Base-by-base conservation (phyloP, 805 yeast genomes). In the Groenewaldozyma tartarivorans region DNA sequence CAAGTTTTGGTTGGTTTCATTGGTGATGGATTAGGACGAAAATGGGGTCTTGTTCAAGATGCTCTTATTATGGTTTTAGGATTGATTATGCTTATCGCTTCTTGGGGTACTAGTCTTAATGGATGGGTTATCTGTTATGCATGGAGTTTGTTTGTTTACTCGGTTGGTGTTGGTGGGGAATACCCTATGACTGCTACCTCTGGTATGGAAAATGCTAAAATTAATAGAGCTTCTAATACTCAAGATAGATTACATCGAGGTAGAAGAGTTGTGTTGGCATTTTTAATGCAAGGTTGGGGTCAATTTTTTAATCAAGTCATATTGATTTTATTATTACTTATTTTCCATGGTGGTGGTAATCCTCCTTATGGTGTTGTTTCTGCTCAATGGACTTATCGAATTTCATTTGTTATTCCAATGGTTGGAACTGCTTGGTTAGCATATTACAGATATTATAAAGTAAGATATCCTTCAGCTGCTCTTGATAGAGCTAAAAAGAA, bases 251-350 rank as follows among this genome's bases (percentile, higher is more conserved):
- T 60, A 27, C 66, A 61, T 52, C 60, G 66, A 47, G 66, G 66
- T 24, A 58, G 66, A 42, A 60, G 57, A 47, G 66, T 61, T 39
- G 47, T 51, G 33, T 45, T 48, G 41, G 65, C 66, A 7, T 88
- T 88, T 64, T 90, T 96, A 43, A 87, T 87, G 71, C 96, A 88
- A 69, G 96, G 96, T 65, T 77, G 92, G 79, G 96, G 96, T 63
- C 96, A 88, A 69, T 86, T 45, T 66, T 86, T 59, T 95, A 96
- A 56, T 72, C 88, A 49, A 95, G 96, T 60, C 78, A 84, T 68
- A 81, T 86, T 52, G 95, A 96, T 52, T 64, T 50, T 71, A 47
- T 61, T 81, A 61, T 94, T 95, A 35, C 72, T 68, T 38, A 87
- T 87, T 71, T 87, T 75, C 71, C 83, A 96, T 75, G 51, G 87